Percentiles rank a stretch among this genome's conserved stretches.
Conservation (phyloP, 768 basidiomycete genomes). For the Podaxis pistillaris region DNA sequence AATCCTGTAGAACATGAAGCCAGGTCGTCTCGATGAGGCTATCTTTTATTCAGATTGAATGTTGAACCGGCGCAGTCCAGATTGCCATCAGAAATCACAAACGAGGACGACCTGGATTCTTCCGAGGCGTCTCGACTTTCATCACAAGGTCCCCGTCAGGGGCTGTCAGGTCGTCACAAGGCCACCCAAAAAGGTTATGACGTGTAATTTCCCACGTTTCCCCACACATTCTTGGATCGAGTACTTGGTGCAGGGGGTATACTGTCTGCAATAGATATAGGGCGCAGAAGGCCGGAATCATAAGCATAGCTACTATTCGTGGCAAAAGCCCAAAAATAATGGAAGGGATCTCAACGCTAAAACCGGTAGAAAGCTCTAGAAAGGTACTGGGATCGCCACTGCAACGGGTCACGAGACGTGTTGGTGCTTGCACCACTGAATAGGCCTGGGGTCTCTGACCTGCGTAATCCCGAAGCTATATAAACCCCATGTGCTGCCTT, state of each 20-base stretch:
- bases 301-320: background rate
- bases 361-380: background rate
- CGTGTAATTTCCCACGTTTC: conserved; percentile 12
- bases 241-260: background rate
- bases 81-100: background rate
- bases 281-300: background rate
- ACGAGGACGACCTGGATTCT: background rate
- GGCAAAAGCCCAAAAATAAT: background rate
- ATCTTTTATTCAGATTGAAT: too few species aligned
- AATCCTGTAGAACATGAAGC: too few species aligned
- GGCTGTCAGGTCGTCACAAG: background rate
- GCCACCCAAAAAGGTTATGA: background rate
- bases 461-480: conserved; percentile 17
- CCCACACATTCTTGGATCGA: conserved; percentile 4
- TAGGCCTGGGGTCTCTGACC: background rate
- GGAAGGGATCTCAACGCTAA: background rate
- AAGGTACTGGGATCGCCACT: background rate
- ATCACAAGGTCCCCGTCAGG: conserved; percentile 5
- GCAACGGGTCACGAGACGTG: conserved; percentile 11
- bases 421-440: background rate
- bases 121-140: background rate
- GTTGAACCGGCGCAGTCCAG: background rate
- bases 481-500: conserved; percentile 19
- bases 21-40: too few species aligned
- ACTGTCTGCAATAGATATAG: background rate